Percentiles rank a stretch among this genome's conserved stretches.
phyloP scores from a whole-genome alignment of 2,329 filamentous ascomycete genomes.

The Trichoderma sp. region DNA sequence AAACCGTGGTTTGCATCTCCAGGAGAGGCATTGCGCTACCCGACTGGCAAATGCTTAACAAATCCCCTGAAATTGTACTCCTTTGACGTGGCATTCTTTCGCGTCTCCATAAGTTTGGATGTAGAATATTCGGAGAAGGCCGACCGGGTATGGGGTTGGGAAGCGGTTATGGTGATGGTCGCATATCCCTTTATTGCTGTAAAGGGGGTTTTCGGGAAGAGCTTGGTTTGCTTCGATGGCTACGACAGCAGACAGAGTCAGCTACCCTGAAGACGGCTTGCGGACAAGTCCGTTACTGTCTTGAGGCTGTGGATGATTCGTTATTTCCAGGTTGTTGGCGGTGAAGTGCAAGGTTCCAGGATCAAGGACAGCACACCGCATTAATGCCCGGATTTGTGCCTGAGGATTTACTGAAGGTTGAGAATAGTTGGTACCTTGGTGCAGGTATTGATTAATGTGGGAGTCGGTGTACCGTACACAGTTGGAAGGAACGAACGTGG shows the following conservation, averaged over 20 bases:
- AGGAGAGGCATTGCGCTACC: background rate
- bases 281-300: background rate
- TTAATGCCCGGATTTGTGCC: background rate
- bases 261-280: background rate
- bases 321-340: background rate
- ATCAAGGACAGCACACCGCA: background rate
- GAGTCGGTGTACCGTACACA: too few species aligned
- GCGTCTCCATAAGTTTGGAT: background rate
- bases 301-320: background rate
- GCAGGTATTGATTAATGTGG: too few species aligned
- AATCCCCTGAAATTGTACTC: background rate
- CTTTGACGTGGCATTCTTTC: background rate
- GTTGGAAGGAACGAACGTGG: too few species aligned
- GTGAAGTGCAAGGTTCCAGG: background rate
- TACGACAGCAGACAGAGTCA: background rate
- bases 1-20: background rate
- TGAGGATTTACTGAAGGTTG: background rate
- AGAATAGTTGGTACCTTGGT: too few species aligned
- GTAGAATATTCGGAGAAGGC: slow-evolving; percentile 13
- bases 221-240: background rate
- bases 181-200: background rate
- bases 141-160: background rate
- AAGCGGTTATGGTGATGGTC: background rate
- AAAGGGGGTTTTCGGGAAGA: slow-evolving; percentile 11
- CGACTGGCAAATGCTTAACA: background rate